These are phyloP conservation scores for Heterobasidion irregulare DNA, from an alignment of 1,284 basidiomycete genomes.

Conservation along the genomic window DNA sequence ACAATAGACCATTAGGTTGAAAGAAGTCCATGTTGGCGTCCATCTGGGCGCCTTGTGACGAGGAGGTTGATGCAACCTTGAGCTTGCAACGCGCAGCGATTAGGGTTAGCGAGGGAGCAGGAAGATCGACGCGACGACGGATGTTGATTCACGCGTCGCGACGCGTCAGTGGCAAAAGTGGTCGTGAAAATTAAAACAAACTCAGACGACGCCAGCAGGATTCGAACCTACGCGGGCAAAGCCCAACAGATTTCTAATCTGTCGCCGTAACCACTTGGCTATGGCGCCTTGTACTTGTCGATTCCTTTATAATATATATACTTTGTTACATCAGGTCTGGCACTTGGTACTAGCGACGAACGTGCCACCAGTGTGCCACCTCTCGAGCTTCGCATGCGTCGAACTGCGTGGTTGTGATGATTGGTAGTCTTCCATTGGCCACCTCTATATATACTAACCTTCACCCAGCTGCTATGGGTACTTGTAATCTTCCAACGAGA, in stretches of 20 bases:
- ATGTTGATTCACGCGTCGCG: no score
- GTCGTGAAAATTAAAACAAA: neutral
- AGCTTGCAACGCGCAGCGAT: neutral
- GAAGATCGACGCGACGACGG: no score
- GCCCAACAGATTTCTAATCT: slow-evolving; percentile 53
- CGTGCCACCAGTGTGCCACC: neutral
- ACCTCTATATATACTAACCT: no score
- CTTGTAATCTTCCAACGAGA: no score
- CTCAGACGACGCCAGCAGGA: slow-evolving; percentile 55
- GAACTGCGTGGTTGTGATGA: no score
- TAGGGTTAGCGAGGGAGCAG: no score
- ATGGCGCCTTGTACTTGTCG: slow-evolving; percentile 23
- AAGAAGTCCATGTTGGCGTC: neutral
- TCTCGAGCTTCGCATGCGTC: neutral
- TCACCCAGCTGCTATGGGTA: no score
- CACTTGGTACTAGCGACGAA: neutral
- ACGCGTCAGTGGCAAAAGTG: no score
- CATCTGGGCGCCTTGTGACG: neutral
- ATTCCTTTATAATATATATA: neutral
- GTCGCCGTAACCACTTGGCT: slow-evolving; percentile 54
- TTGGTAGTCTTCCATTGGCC: no score
- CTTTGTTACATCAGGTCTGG: no score
- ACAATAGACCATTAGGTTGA: neutral
- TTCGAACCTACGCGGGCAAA: slow-evolving; percentile 65
- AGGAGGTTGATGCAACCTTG: neutral